Evolutionary conservation across 1,284 basidiomycete genomes (phyloP), one percentile per base, ranked within the genome.

Genomic region (Sporisorium sorghi): DNA sequence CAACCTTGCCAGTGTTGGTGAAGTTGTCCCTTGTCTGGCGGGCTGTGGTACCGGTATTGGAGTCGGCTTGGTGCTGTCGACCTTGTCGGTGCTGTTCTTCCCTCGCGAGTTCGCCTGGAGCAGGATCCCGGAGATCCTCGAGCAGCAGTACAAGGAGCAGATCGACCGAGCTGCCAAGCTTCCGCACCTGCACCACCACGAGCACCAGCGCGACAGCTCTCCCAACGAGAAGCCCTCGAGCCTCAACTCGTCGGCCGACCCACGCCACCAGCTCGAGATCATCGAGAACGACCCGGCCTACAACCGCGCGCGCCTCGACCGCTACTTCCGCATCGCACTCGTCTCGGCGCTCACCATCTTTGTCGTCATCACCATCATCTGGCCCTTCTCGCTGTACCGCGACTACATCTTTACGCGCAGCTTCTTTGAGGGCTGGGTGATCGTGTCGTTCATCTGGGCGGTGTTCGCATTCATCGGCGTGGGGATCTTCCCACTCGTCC

Each of bases 361-460:
- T 50, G 61, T 81, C 11, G 76, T 81, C 15, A 73, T 83, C 53
- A 79, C 81, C 60, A 73, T 84, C 62, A 77, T 84, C 39, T 83
- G 77, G 77, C 83, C 83, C 2, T 79, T 83, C 39, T 69, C 69
- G 10, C 76, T 84, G 43, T 84, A 83, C 61, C 69, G 82, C 9
- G 72, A 77, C 58, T 83, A 83, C 72, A 76, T 83, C 51, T 84
- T 84, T 58, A 63, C 66, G 10, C 58, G 59, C 28, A 55, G 47
- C n/a, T 84, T 84, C 65, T 83, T 84, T 54, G 55, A 63, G 11
- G 82, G 82, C 21, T 84, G 82, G 82, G 65, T 81, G 11, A 64
- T 77, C 3, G 82, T 83, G 24, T 63, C 63, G 7, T 65, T 82
- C 51, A 73, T 82, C 42, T 84, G 82, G 82, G 79, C 79, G 7